Base-by-base conservation (phyloP, 192 early-diverging fungal genomes). In the Podila epigama region DNA sequence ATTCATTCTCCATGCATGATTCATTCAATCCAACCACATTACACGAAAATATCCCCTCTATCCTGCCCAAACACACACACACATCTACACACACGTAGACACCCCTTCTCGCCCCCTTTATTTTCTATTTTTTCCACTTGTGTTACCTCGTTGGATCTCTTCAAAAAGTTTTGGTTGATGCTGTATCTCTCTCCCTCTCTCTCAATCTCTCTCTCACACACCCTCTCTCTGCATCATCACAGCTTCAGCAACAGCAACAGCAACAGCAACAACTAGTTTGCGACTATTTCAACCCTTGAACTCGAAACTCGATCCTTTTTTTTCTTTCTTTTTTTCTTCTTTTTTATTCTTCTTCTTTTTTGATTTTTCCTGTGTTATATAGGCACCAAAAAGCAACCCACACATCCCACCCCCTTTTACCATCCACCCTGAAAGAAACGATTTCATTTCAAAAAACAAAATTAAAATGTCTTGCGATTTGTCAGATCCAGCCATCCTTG, bases 391-490 rank as follows among this genome's bases (percentile, higher is more conserved):
- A n/a, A n/a, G n/a, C n/a, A n/a, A n/a, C n/a, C n/a, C n/a, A n/a
- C n/a, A n/a, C n/a, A n/a, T n/a, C n/a, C n/a, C n/a, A 54, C 52
- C 29, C 52, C n/a, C n/a, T n/a, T n/a, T n/a, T n/a, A n/a, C n/a
- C n/a, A n/a, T n/a, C n/a, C n/a, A n/a, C n/a, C n/a, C n/a, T n/a
- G n/a, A n/a, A n/a, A n/a, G n/a, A n/a, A n/a, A n/a, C n/a, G n/a
- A n/a, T n/a, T 54, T 28, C 25, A 27, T 15, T 1, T 12, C 52
- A 54, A 10, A 29, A 31, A 29, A 33, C 58, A 61, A 20, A 22
- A 33, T 32, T 8, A 67, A 29, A 65, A 87, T 87, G 86, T 87
- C 86, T 40, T 90, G 89, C 79, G 87, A 90, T 66, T 79, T 90
- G 65, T 79, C 82, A 52, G 87, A 90, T 67, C 82, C 87, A 36